Conservation (phyloP, 176 grass and related monocot species). For the Aegilops tauschii region DNA sequence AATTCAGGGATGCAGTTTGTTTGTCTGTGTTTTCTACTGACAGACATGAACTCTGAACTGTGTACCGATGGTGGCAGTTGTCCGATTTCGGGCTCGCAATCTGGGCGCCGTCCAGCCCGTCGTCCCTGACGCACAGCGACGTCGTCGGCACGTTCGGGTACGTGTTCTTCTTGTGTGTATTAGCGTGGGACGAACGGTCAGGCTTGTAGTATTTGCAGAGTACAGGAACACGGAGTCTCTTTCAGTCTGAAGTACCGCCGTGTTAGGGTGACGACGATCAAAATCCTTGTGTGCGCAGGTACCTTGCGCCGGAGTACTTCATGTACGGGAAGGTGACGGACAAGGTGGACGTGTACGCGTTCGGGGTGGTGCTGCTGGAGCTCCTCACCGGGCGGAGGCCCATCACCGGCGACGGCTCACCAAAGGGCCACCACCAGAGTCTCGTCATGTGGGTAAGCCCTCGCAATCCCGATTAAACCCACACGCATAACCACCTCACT, state of each 20-base stretch:
- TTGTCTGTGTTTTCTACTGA: not conserved
- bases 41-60: not conserved
- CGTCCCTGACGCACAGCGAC: slow-evolving; percentile 56
- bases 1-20: no score
- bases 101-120: slow-evolving; percentile 64
- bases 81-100: slow-evolving; percentile 95
- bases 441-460: slow-evolving; percentile 91
- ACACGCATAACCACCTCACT: not conserved
- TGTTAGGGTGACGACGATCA: not conserved
- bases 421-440: slow-evolving; percentile 69
- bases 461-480: not conserved
- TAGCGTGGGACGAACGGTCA: not conserved
- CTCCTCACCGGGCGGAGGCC: slow-evolving; percentile 82
- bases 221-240: not conserved
- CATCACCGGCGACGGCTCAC: slow-evolving; percentile 62
- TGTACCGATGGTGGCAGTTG: slow-evolving; percentile 37
- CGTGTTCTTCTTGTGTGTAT: not conserved
- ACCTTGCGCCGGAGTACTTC: slow-evolving; percentile 97
- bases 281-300: slow-evolving; percentile 28
- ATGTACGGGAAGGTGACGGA: slow-evolving; percentile 97
- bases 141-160: slow-evolving; percentile 97
- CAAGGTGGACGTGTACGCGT: slow-evolving; percentile 96
- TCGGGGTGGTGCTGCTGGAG: slow-evolving; percentile 95
- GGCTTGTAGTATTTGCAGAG: not conserved
- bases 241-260: not conserved